Percentiles rank a stretch among this genome's conserved stretches.
phyloP scores from a whole-genome alignment of 495 filamentous ascomycete genomes.

The Terfezia claveryi region DNA sequence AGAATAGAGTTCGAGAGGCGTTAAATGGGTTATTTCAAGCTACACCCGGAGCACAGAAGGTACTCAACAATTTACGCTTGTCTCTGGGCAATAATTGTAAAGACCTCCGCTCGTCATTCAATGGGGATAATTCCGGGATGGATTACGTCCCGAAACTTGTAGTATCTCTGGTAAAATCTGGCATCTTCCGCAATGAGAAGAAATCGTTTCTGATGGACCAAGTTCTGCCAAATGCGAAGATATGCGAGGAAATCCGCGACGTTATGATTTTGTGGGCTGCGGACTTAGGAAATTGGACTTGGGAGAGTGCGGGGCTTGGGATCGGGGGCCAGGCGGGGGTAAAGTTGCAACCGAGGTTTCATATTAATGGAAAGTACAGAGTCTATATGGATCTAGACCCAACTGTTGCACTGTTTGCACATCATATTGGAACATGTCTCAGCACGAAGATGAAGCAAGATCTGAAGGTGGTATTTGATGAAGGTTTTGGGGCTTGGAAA shows the following conservation, averaged over 20 bases:
- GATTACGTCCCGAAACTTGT: no score
- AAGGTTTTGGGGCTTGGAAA: constrained; percentile 23
- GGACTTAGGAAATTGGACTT: constrained; percentile 36
- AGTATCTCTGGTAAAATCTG: constrained; percentile 25
- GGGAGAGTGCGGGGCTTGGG: constrained; percentile 20
- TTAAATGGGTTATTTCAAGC: no score
- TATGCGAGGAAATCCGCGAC: constrained; percentile 38
- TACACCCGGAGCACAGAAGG: no score
- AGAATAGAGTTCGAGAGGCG: no score
- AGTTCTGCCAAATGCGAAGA: constrained; percentile 32
- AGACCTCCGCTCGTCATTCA: no score
- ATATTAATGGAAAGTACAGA: constrained; percentile 38
- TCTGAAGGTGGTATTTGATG: constrained; percentile 25
- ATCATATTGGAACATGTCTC: constrained; percentile 42
- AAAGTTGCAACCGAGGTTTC: constrained; percentile 35
- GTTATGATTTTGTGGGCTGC: constrained; percentile 47
- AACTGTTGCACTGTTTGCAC: constrained; percentile 40
- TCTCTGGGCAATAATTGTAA: no score
- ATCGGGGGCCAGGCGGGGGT: constrained; percentile 21
- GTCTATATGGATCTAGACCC: constrained; percentile 47
- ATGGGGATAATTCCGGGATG: no score
- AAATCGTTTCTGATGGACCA: constrained; percentile 31
- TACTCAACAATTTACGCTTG: no score
- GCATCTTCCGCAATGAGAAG: constrained; percentile 39
- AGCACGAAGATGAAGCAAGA: constrained; percentile 31